Conservation (phyloP, 345 rosid species). For the Turritis glabra region DNA sequence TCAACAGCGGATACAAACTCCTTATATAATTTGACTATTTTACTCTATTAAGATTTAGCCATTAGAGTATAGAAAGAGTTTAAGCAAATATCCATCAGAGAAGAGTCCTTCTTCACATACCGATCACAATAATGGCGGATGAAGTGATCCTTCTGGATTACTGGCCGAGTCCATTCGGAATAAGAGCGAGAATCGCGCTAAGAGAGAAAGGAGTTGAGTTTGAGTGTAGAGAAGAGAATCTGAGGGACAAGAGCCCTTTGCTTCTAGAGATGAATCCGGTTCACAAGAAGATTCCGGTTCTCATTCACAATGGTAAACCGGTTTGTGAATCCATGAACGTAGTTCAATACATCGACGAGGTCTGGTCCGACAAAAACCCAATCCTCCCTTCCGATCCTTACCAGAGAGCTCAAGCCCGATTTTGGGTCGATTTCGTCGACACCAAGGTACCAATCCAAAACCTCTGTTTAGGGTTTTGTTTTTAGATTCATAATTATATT, state of each 20-base stretch:
- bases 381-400: conserved; percentile 36
- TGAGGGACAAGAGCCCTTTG: conserved; percentile 27
- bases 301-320: conserved; percentile 35
- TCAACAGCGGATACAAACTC: not conserved
- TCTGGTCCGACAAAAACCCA: conserved; percentile 22
- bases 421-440: conserved; percentile 34
- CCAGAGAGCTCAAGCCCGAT: conserved; percentile 39
- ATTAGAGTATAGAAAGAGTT: not conserved
- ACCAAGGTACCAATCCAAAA: conserved; percentile 26
- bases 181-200: conserved; percentile 32
- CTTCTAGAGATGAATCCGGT: conserved; percentile 32
- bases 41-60: not conserved
- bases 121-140: conserved; percentile 21
- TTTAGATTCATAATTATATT: not conserved
- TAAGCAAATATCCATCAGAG: not conserved
- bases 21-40: not conserved
- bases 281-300: conserved; percentile 39
- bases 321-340: conserved; percentile 36
- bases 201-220: conserved; percentile 32
- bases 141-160: conserved; percentile 33
- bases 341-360: conserved; percentile 37
- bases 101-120: not conserved
- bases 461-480: not conserved
- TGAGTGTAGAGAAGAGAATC: conserved; percentile 26
- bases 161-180: conserved; percentile 33